Evolutionary conservation across 257 asterid genomes (phyloP).

Genomic region (Knoxia roxburghii): DNA sequence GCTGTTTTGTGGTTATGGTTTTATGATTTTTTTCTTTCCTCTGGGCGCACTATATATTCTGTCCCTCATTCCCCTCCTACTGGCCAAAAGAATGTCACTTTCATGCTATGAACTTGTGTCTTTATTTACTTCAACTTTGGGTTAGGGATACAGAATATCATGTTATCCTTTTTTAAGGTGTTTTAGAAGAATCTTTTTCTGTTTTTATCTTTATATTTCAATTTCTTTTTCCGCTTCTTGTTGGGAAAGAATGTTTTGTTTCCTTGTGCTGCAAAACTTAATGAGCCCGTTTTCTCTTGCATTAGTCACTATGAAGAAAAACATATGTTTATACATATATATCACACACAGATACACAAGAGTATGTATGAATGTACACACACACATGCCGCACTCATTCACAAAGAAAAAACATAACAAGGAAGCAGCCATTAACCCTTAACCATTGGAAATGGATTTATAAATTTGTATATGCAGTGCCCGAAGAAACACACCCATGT

Average conservation of each 20-base stretch:
- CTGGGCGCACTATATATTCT: not conserved
- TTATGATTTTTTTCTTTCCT: not conserved
- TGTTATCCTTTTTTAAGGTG: not conserved
- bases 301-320: too few relatives aligned
- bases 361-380: not conserved
- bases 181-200: not conserved
- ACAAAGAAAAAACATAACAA: conserved; percentile 14
- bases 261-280: not conserved
- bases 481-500: conserved; percentile 87
- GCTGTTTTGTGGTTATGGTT: not conserved
- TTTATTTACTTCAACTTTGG: not conserved
- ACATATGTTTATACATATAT: too few relatives aligned
- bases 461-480: conserved; percentile 69
- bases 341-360: not conserved
- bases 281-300: too few relatives aligned
- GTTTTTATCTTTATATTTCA: not conserved
- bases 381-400: not conserved
- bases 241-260: not conserved
- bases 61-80: not conserved
- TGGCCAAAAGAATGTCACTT: not conserved
- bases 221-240: not conserved
- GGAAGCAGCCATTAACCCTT: conserved; percentile 39
- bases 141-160: not conserved
- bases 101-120: not conserved
- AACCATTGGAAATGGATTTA: conserved; percentile 55